These are phyloP conservation scores for Salvia sclarea DNA, from an alignment of 305 asterid species.

Conservation along the genomic window DNA sequence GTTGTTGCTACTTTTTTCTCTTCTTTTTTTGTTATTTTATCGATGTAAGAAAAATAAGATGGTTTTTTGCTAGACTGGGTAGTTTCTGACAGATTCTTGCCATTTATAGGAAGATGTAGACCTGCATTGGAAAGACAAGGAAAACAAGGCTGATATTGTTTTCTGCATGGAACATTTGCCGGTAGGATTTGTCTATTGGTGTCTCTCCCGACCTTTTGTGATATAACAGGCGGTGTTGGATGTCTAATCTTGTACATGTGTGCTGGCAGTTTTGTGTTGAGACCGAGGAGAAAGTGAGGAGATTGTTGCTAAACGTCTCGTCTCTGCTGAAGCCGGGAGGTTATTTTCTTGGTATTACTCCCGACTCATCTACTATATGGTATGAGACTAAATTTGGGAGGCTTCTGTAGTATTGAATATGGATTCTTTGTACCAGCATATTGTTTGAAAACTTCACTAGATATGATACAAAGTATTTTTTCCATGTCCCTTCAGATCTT, in stretches of 20 bases:
- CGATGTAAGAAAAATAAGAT: background rate
- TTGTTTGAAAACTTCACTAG: background rate
- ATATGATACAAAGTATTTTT: background rate
- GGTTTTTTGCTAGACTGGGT: background rate
- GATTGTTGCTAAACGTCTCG: conserved; percentile 80
- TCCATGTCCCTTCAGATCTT: background rate
- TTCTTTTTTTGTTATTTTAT: background rate
- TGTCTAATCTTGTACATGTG: conserved; percentile 13
- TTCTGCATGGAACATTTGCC: conserved; percentile 96
- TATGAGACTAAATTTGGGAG: conserved; percentile 42
- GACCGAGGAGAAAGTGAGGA: conserved; percentile 81
- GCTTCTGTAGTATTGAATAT: conserved; percentile 18
- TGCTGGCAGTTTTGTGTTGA: conserved; percentile 77
- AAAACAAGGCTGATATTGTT: conserved; percentile 77
- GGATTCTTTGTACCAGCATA: conserved; percentile 2
- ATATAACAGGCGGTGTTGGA: conserved; percentile 7
- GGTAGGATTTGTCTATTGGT: conserved; percentile 38
- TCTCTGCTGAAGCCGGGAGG: conserved; percentile 95
- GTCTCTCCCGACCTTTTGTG: conserved; percentile 22
- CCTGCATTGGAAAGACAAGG: conserved; percentile 64
- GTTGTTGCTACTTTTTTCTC: background rate
- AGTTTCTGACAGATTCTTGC: conserved; percentile 29
- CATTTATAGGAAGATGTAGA: conserved; percentile 70
- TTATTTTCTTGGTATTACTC: conserved; percentile 90
- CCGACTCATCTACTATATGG: conserved; percentile 99